Evolutionary conservation across 257 asterid genomes (phyloP).

Genomic region (Solanum clarkiae): DNA sequence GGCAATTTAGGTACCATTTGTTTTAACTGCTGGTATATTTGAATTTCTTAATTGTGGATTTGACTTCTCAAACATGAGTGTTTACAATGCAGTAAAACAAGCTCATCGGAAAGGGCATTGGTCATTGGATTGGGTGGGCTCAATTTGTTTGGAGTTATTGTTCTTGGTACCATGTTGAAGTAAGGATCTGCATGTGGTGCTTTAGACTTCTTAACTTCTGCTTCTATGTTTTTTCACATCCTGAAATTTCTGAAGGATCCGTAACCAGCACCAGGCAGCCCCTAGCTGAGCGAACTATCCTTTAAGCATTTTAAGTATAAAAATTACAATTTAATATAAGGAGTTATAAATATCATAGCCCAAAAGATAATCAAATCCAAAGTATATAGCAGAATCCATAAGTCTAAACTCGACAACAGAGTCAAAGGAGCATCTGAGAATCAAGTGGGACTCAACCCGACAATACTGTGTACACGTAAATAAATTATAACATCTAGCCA

Average conservation of each 20-base stretch:
- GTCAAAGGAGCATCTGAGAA: background rate
- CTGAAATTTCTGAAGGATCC: background rate
- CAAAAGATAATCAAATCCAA: background rate
- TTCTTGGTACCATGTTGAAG: constrained; percentile 92
- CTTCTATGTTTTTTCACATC: background rate
- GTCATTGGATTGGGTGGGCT: constrained; percentile 91
- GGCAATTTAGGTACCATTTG: constrained; percentile 58
- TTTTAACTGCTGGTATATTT: background rate
- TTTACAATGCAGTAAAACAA: constrained; percentile 56
- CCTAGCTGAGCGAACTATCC: background rate
- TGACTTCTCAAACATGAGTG: constrained; percentile 1
- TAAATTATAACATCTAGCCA: background rate
- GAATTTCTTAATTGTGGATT: background rate
- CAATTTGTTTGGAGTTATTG: constrained; percentile 72
- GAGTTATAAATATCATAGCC: background rate
- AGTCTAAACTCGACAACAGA: background rate
- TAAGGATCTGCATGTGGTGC: constrained; percentile 25
- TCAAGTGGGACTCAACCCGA: background rate
- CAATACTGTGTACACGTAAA: background rate
- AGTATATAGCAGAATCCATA: background rate
- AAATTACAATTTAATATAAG: too few relatives aligned
- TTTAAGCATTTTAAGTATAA: too few relatives aligned
- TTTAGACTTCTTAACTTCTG: constrained; percentile 3
- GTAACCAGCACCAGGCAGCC: background rate
- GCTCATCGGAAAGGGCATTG: constrained; percentile 79